phyloP scores from a whole-genome alignment of 345 rosid genomes.

The Cochlearia excelsa region DNA sequence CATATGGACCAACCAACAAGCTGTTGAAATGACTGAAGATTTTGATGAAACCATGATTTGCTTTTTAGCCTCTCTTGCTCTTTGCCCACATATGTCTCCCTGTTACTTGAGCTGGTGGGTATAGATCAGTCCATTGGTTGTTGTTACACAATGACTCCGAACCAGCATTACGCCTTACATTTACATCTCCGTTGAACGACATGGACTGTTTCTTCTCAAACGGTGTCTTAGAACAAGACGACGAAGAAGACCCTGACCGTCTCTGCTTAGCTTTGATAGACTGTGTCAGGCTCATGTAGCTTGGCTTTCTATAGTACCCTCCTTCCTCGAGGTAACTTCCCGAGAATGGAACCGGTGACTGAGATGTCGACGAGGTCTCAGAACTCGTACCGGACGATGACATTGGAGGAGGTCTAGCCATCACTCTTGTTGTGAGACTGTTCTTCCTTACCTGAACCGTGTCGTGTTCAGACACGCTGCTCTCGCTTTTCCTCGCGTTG shows the following conservation, averaged over 20 bases:
- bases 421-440: slow-evolving; percentile 49
- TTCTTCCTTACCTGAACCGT: slow-evolving; percentile 61
- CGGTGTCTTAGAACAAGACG: slow-evolving; percentile 32
- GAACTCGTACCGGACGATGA: slow-evolving; percentile 62
- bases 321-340: slow-evolving; percentile 47
- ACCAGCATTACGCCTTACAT: slow-evolving; percentile 49
- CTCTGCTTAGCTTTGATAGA: slow-evolving; percentile 78
- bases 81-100: slow-evolving; percentile 40
- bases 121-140: slow-evolving; percentile 49
- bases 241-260: slow-evolving; percentile 35
- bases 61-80: slow-evolving; percentile 34
- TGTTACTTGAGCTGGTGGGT: slow-evolving; percentile 47
- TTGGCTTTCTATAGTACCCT: slow-evolving; percentile 50
- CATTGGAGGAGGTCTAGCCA: slow-evolving; percentile 48
- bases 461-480: slow-evolving; percentile 43
- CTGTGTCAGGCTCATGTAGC: slow-evolving; percentile 75
- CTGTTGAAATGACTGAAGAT: slow-evolving; percentile 24
- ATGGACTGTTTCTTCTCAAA: slow-evolving; percentile 43
- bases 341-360: slow-evolving; percentile 46
- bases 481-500: slow-evolving; percentile 34
- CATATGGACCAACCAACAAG: slow-evolving; percentile 30
- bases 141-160: slow-evolving; percentile 39
- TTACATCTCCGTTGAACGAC: slow-evolving; percentile 50
- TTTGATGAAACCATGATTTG: neutral
- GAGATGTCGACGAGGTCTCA: slow-evolving; percentile 57